These are phyloP conservation scores for Solanum megistacrolobum DNA, from an alignment of 257 asterid species.

Conservation along the genomic window DNA sequence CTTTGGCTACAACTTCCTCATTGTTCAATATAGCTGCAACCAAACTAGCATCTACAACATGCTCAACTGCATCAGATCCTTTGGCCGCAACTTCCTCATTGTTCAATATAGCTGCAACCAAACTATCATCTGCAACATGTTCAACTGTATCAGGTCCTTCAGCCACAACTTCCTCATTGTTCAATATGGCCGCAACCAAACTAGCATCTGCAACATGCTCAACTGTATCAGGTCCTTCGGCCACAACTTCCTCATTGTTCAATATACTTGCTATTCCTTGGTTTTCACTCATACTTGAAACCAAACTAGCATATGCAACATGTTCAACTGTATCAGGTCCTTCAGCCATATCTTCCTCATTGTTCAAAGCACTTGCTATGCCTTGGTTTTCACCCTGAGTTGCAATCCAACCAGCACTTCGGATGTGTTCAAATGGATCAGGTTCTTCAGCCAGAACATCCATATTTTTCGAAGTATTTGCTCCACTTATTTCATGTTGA, in stretches of 20 bases:
- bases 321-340: slow-evolving; percentile 14
- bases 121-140: background rate
- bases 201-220: background rate
- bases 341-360: slow-evolving; percentile 1
- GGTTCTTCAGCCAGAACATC: background rate
- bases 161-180: background rate
- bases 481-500: slow-evolving; percentile 14
- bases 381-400: background rate
- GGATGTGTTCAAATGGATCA: background rate
- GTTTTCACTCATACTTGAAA: background rate
- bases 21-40: too few relatives aligned
- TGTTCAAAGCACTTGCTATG: background rate
- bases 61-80: too few relatives aligned
- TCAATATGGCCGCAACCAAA: background rate
- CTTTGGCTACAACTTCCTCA: too few relatives aligned
- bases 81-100: too few relatives aligned
- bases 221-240: background rate
- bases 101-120: too few relatives aligned
- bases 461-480: background rate
- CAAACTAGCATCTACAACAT: too few relatives aligned
- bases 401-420: background rate
- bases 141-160: background rate
- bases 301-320: background rate
- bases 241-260: background rate
- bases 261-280: background rate